phyloP scores from a whole-genome alignment of 257 asterid genomes.

The Henckelia pumila region DNA sequence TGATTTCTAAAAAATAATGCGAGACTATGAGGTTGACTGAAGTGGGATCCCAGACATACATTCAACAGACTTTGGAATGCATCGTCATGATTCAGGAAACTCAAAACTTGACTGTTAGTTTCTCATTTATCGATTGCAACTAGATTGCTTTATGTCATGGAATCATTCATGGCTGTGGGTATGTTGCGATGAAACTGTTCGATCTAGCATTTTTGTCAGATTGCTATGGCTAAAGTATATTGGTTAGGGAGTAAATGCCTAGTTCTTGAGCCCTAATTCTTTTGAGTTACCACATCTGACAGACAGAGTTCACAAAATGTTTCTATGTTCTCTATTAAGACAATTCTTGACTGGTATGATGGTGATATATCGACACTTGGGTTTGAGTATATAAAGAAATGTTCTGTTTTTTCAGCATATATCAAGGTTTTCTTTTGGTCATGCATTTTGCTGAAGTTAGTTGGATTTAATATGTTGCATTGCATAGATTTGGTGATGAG shows the following conservation, averaged over 20 bases:
- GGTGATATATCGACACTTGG: not conserved
- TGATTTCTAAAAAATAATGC: not conserved
- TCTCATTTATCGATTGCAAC: not conserved
- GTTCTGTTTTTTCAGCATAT: not conserved
- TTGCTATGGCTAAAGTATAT: not conserved
- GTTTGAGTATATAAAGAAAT: not conserved
- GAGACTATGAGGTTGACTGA: not conserved
- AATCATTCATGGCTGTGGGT: not conserved
- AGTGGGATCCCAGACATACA: not conserved
- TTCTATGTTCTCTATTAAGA: constrained; percentile 1
- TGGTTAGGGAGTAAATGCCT: not conserved
- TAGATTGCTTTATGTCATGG: constrained; percentile 1
- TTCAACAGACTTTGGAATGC: not conserved
- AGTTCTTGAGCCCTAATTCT: not conserved
- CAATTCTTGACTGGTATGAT: not conserved
- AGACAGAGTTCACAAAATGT: too few relatives aligned
- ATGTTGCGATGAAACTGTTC: not conserved
- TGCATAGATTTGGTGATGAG: not conserved
- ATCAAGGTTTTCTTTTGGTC: not conserved
- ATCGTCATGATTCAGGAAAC: not conserved
- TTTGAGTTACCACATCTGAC: too few relatives aligned
- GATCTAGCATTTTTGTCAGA: not conserved
- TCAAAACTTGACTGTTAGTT: not conserved
- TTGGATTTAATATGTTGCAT: constrained; percentile 4
- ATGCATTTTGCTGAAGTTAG: constrained; percentile 8